phyloP scores from a whole-genome alignment of 495 filamentous ascomycete species.

The Neurospora sp. region DNA sequence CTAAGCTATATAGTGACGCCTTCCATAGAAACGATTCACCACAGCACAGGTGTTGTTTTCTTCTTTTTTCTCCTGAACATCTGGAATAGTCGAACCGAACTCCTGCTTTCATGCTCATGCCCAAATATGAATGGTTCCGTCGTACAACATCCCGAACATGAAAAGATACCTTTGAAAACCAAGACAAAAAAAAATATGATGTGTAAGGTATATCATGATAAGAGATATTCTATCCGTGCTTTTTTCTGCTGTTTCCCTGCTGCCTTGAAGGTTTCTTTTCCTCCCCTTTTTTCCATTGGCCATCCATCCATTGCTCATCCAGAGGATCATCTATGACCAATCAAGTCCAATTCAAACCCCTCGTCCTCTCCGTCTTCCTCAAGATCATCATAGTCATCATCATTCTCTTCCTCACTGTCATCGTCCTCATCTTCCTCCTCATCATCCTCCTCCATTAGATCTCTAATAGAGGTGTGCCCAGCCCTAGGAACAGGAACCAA shows the following conservation, averaged over 20 bases:
- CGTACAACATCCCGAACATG: not conserved
- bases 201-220: not conserved
- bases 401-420: slow-evolving; percentile 42
- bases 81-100: too few species aligned
- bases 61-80: too few species aligned
- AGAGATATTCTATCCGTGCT: not conserved
- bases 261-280: not conserved
- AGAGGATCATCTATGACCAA: slow-evolving; percentile 51
- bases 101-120: too few species aligned
- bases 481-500: slow-evolving; percentile 32
- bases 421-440: slow-evolving; percentile 25
- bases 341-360: slow-evolving; percentile 52
- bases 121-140: too few species aligned
- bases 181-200: not conserved
- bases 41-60: too few species aligned
- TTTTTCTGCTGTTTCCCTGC: not conserved
- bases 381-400: slow-evolving; percentile 25
- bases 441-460: not conserved
- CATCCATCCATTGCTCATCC: not conserved
- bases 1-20: too few species aligned
- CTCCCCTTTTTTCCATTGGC: not conserved
- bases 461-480: slow-evolving; percentile 36
- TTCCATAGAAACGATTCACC: too few species aligned
- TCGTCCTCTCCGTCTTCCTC: slow-evolving; percentile 30
- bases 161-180: not conserved